Conservation (phyloP, 305 asterid genomes). For the Caryopteris hybrid region DNA sequence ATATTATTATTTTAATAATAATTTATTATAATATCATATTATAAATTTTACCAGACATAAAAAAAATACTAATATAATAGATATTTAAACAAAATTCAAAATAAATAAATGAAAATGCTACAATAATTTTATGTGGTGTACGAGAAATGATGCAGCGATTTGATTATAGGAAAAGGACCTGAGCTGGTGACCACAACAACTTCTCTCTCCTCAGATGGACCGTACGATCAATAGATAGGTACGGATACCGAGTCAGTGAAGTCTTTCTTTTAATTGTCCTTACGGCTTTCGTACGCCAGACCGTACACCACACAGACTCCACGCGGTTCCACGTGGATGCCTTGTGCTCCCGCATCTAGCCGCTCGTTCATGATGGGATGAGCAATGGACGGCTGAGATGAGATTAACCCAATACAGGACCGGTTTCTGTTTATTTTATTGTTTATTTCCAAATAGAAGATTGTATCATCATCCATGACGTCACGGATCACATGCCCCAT, state of each 20-base stretch:
- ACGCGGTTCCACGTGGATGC: slow-evolving; percentile 25
- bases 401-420: not conserved
- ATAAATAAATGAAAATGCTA: too few species aligned
- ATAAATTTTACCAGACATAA: too few species aligned
- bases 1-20: too few species aligned
- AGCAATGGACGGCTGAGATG: not conserved
- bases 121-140: too few species aligned
- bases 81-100: too few species aligned
- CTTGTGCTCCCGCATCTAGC: too few species aligned
- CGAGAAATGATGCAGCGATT: too few species aligned
- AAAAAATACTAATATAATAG: too few species aligned
- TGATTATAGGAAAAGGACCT: too few species aligned
- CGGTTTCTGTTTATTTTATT: too few species aligned
- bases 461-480: slow-evolving; percentile 22
- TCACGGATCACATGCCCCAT: not conserved
- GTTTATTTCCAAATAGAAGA: not conserved
- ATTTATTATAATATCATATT: too few species aligned
- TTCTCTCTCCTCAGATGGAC: slow-evolving; percentile 13
- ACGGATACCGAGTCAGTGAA: not conserved
- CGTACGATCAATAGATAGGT: slow-evolving; percentile 25
- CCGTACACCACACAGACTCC: slow-evolving; percentile 26
- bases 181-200: too few species aligned
- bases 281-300: slow-evolving; percentile 22
- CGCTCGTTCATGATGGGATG: not conserved
- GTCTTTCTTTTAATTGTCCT: not conserved